Evolutionary conservation across 2,329 filamentous ascomycete species (phyloP).

Genomic region (Phoma sp.): DNA sequence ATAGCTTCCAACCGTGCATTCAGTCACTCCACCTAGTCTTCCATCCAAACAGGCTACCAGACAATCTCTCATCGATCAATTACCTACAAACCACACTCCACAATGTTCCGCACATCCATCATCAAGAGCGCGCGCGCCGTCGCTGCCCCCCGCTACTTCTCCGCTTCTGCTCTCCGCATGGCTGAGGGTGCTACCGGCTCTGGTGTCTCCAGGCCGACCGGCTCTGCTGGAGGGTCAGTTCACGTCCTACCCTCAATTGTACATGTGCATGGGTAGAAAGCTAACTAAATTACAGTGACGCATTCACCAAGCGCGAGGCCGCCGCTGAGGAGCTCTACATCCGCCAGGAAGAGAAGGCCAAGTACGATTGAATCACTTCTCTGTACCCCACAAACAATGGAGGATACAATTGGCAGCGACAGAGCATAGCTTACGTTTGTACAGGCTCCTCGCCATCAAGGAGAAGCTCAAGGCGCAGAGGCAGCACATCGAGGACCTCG

Average conservation of each 20-base stretch:
- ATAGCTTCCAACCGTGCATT: slow-evolving; percentile 1
- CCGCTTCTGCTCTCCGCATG: slow-evolving; percentile 52
- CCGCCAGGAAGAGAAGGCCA: slow-evolving; percentile 85
- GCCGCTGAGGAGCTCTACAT: slow-evolving; percentile 87
- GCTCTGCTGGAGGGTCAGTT: slow-evolving; percentile 47
- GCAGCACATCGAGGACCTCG: slow-evolving; percentile 82
- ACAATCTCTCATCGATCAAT: slow-evolving; percentile 13
- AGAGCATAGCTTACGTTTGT: slow-evolving; percentile 21
- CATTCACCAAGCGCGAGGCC: slow-evolving; percentile 90
- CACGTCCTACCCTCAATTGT: not conserved
- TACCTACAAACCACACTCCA: slow-evolving; percentile 22
- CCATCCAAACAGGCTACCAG: slow-evolving; percentile 21
- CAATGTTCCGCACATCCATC: slow-evolving; percentile 50
- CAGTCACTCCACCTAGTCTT: slow-evolving; percentile 8
- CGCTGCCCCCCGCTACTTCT: slow-evolving; percentile 52
- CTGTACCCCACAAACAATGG: not conserved
- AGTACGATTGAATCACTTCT: slow-evolving; percentile 56
- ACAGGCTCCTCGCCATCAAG: slow-evolving; percentile 72
- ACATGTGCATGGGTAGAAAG: not conserved
- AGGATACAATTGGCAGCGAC: not conserved
- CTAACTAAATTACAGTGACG: slow-evolving; percentile 67
- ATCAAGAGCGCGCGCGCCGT: slow-evolving; percentile 50
- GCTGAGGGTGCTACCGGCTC: slow-evolving; percentile 56
- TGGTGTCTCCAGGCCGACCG: slow-evolving; percentile 51
- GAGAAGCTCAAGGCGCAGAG: slow-evolving; percentile 76